Percentiles rank a stretch among this genome's conserved stretches.
Conservation (phyloP, 345 rosid species). For the Sisymbrium irio region DNA sequence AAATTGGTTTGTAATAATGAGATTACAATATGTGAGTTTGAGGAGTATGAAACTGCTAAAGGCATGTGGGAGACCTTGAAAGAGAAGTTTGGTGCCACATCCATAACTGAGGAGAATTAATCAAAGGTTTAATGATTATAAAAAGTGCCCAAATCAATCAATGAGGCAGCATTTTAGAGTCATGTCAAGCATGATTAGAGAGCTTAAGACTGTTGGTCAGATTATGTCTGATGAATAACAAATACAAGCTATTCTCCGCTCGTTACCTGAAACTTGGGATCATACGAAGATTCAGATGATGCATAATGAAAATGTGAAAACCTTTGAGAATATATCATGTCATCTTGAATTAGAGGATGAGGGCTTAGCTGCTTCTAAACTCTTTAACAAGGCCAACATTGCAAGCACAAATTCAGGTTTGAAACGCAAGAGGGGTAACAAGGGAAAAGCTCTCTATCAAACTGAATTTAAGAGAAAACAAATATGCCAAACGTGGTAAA, state of each 20-base stretch:
- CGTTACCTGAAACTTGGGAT: neutral
- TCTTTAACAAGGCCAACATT: neutral
- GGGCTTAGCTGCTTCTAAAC: neutral
- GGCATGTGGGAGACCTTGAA: no score
- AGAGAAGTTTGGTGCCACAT: no score
- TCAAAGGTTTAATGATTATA: no score
- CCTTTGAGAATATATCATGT: neutral
- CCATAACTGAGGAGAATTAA: no score
- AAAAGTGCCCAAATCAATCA: no score
- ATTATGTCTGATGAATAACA: neutral
- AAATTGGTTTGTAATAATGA: no score
- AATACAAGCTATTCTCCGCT: neutral
- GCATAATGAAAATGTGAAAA: neutral
- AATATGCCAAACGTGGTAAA: no score
- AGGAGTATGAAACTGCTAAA: no score
- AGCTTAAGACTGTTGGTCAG: neutral
- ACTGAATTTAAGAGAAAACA: no score
- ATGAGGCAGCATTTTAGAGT: no score
- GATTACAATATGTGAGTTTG: no score
- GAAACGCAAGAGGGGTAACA: neutral
- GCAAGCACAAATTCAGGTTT: neutral
- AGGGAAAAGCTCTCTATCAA: neutral
- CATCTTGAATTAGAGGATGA: constrained; percentile 23
- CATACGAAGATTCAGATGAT: constrained; percentile 6
- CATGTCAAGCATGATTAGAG: neutral